Conservation (phyloP, 169 alveolate genomes). For the Plasmodium yoelii region DNA sequence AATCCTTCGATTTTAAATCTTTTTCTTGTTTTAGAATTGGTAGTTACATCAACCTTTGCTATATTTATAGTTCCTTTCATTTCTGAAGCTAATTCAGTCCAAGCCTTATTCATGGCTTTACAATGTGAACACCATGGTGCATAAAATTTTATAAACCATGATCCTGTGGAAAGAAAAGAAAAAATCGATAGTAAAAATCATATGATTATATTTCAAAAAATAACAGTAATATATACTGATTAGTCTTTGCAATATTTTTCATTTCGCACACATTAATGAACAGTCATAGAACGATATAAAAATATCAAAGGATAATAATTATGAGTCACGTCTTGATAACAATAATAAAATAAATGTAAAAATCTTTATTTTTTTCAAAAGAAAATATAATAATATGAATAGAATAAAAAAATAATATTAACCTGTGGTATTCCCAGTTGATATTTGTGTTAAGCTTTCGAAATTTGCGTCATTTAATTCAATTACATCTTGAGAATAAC, state of each 20-base stretch:
- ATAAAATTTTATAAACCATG: constrained; percentile 93
- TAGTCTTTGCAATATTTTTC: not conserved
- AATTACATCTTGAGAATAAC: constrained; percentile 76
- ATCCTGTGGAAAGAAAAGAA: constrained; percentile 76
- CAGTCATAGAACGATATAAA: not conserved
- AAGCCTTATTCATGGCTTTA: constrained; percentile 89
- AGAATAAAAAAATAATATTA: not conserved
- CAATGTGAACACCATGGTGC: constrained; percentile 97
- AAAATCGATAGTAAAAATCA: not conserved
- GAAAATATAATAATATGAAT: not conserved
- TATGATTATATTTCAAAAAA: constrained; percentile 4
- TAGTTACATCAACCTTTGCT: constrained; percentile 88
- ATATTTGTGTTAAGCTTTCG: constrained; percentile 81
- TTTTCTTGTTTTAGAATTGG: constrained; percentile 84
- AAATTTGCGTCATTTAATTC: constrained; percentile 80
- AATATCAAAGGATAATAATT: too few species aligned
- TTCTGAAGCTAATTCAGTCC: constrained; percentile 95
- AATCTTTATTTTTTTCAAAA: not conserved
- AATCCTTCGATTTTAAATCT: constrained; percentile 93
- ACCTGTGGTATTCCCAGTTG: constrained; percentile 85
- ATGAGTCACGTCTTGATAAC: not conserved
- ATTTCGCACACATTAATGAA: not conserved
- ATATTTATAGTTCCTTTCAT: constrained; percentile 88
- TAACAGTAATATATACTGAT: not conserved
- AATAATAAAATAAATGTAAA: not conserved